Base-by-base conservation (phyloP, 148 eudicot species). In the Nepenthes gracilis region DNA sequence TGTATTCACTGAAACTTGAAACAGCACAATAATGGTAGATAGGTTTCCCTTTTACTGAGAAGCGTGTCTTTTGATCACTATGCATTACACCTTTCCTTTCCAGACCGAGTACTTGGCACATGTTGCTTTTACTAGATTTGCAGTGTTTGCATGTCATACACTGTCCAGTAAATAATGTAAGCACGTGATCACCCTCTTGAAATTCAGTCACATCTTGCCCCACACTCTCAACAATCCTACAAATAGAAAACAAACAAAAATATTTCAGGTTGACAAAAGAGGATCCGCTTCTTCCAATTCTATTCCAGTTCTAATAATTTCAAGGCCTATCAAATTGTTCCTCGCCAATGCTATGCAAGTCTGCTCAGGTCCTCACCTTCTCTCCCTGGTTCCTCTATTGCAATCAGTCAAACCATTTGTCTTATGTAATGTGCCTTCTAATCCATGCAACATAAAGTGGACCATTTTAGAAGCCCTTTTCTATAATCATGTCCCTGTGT, bases 61-160 rank as follows among this genome's bases (percentile, higher is more conserved):
- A 93, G 57, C 98, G 96, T 33, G 96, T 86, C 67, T 77, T 79
- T 75, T 88, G 90, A 68, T 93, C 96, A 69, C 91, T 86, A 64
- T 93, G 98, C 98, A 93, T 93, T 57, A 93, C 62, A 13, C 98
- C 98, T 68, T 63, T 83, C 56, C 98, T 85, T 74, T 93, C 95
- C 70, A 93, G 67, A 34, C 96, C 96, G 47, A 93, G 80, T 62
- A 70, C 81, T 80, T 88, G 95, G 69, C 98, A 93, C 70, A 93
- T 86, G 67, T 93, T 93, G 85, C 91, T 86, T 75, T 80, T 88
- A 59, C 74, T 67, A 9, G 96, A 93, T 62, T 65, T 66, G 73
- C 98, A 93, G 23, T 88, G 96, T 70, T 69, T 85, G 80, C 98
- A 93, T n/a, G 70, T 74, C 83, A 62, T 79, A 75, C 98, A 93